Conservation (phyloP, 1,284 basidiomycete species). For the Irpex lacteus region DNA sequence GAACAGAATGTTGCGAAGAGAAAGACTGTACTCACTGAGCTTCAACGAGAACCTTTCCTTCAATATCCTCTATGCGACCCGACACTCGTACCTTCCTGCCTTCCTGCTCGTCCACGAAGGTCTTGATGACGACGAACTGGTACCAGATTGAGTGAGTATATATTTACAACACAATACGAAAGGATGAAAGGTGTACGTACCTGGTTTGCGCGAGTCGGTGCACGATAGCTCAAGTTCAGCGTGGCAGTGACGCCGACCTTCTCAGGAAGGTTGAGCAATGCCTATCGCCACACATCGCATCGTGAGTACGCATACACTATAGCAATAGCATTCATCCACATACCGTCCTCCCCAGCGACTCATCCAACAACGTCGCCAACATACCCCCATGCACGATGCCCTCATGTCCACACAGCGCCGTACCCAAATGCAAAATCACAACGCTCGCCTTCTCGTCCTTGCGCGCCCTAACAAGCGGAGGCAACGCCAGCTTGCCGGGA, state of each 20-base stretch:
- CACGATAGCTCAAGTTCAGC: conserved; percentile 71
- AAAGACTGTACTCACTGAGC: conserved; percentile 49
- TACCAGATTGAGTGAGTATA: too few species aligned
- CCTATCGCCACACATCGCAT: conserved; percentile 41
- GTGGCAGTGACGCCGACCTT: conserved; percentile 93
- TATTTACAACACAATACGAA: too few species aligned
- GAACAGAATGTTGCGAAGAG: too few species aligned
- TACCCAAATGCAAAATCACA: conserved; percentile 79
- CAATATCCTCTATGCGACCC: conserved; percentile 73
- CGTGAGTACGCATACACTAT: neutral
- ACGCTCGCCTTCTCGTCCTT: conserved; percentile 73
- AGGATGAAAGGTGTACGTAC: conserved; percentile 35
- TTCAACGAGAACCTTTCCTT: conserved; percentile 79
- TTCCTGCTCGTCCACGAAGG: conserved; percentile 58
- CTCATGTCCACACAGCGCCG: conserved; percentile 88
- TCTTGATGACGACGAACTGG: conserved; percentile 75
- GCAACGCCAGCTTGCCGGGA: conserved; percentile 79
- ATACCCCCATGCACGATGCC: conserved; percentile 94
- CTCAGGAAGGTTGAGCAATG: conserved; percentile 80
- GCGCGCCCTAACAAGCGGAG: conserved; percentile 73
- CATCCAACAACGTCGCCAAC: conserved; percentile 88
- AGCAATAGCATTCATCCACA: conserved; percentile 27
- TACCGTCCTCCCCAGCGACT: conserved; percentile 81
- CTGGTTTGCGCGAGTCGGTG: conserved; percentile 84
- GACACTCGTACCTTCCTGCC: conserved; percentile 78